A percentile compares a stretch with the other conserved stretches of the same genome.
Conservation (phyloP, 2,329 filamentous ascomycete species). For the Fusarium penzigii region DNA sequence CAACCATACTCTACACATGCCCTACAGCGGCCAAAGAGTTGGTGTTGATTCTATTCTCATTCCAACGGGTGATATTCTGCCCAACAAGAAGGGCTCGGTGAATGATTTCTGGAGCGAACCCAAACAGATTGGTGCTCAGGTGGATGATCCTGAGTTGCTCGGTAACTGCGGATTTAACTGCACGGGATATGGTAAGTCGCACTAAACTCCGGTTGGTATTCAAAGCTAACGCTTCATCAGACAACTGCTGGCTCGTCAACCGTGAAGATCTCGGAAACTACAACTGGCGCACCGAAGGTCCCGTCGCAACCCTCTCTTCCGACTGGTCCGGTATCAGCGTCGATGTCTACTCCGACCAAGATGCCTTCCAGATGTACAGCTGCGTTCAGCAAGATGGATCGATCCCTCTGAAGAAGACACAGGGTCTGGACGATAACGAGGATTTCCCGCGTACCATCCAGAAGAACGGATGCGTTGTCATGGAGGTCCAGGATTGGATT, state of each 20-base stretch:
- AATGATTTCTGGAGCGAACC: slow-evolving; percentile 82
- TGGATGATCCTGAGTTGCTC: slow-evolving; percentile 60
- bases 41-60: slow-evolving; percentile 71
- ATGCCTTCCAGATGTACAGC: slow-evolving; percentile 85
- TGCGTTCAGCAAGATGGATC: slow-evolving; percentile 77
- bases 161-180: slow-evolving; percentile 82
- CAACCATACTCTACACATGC: slow-evolving; percentile 73
- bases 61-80: slow-evolving; percentile 73
- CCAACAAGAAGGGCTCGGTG: slow-evolving; percentile 66
- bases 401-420: slow-evolving; percentile 67
- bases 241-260: slow-evolving; percentile 71
- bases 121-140: slow-evolving; percentile 75
- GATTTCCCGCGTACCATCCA: slow-evolving; percentile 63
- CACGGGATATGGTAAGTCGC: slow-evolving; percentile 73
- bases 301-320: slow-evolving; percentile 68
- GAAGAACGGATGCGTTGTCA: slow-evolving; percentile 81
- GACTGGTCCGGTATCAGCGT: slow-evolving; percentile 80
- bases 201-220: accelerated
- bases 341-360: slow-evolving; percentile 80
- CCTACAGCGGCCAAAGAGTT: slow-evolving; percentile 70
- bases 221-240: slow-evolving; percentile 34
- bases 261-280: slow-evolving; percentile 57
- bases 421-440: slow-evolving; percentile 59
- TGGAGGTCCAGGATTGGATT: slow-evolving; percentile 93
- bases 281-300: slow-evolving; percentile 63